phyloP scores from a whole-genome alignment of 2,329 filamentous ascomycete species.

The Calonectria pauciramosa region DNA sequence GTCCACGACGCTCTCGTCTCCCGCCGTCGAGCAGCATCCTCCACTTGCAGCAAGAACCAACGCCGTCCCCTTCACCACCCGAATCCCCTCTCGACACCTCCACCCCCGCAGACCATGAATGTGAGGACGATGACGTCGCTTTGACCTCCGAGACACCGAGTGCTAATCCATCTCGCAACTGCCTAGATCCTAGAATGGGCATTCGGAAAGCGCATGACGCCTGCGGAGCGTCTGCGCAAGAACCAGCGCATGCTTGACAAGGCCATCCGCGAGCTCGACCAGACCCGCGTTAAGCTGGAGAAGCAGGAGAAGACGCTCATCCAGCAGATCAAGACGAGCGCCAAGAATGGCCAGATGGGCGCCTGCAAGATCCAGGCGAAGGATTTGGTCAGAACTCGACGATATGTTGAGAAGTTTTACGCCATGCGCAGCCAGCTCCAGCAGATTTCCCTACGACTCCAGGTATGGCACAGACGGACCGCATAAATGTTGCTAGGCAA shows the following conservation, averaged over 20 bases:
- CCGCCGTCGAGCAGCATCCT: not conserved
- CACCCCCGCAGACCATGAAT: conserved; percentile 44
- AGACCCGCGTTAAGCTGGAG: conserved; percentile 94
- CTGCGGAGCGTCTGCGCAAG: conserved; percentile 89
- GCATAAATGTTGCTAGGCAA: not conserved
- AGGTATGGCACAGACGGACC: conserved; percentile 67
- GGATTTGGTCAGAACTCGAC: conserved; percentile 91
- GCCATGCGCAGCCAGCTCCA: conserved; percentile 97
- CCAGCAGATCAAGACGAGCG: conserved; percentile 96
- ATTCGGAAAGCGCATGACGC: conserved; percentile 99
- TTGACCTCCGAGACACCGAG: conserved; percentile 30
- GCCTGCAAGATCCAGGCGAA: conserved; percentile 99
- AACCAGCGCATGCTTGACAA: conserved; percentile 98
- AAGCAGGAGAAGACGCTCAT: conserved; percentile 99
- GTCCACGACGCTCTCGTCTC: not conserved
- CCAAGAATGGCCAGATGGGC: conserved; percentile 98
- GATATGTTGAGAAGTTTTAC: conserved; percentile 98
- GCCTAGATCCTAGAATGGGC: conserved; percentile 95
- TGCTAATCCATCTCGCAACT: conserved; percentile 33
- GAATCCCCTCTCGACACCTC: conserved; percentile 17
- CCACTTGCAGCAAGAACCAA: not conserved
- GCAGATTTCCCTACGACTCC: conserved; percentile 93
- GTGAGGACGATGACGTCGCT: conserved; percentile 42
- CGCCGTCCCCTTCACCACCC: not conserved
- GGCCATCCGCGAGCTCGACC: conserved; percentile 95